These are phyloP conservation scores for Bidens hawaiensis DNA, from an alignment of 140 eudicot genomes.

Conservation along the genomic window DNA sequence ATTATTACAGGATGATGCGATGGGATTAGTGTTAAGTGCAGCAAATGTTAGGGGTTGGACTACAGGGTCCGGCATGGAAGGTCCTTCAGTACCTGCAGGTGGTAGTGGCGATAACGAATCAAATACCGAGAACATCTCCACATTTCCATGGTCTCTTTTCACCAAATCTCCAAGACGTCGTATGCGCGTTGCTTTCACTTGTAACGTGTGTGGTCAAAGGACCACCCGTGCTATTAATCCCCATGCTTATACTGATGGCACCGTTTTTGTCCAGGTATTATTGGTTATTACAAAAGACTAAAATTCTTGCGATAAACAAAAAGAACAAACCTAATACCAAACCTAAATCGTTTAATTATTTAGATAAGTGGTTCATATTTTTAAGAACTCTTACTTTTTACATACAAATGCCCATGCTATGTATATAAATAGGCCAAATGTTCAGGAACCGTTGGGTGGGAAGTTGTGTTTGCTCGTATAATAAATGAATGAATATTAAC, in stretches of 20 bases:
- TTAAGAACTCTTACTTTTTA: too few species aligned
- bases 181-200: conserved; percentile 93
- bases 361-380: too few species aligned
- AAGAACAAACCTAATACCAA: too few species aligned
- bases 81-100: conserved; percentile 71
- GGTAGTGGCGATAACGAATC: conserved; percentile 48
- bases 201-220: conserved; percentile 89
- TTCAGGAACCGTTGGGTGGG: too few species aligned
- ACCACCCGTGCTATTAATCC: conserved; percentile 92
- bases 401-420: too few species aligned
- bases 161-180: conserved; percentile 90
- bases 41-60: conserved; percentile 68
- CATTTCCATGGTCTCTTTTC: conserved; percentile 95
- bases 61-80: conserved; percentile 96
- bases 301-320: too few species aligned
- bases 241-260: conserved; percentile 95
- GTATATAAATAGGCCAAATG: too few species aligned
- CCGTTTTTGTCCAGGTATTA: conserved; percentile 93
- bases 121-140: conserved; percentile 48
- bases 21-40: conserved; percentile 61
- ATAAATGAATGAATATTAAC: too few species aligned
- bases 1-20: conserved; percentile 70
- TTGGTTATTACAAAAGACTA: too few species aligned
- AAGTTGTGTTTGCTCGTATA: too few species aligned
- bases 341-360: too few species aligned